Conservation (phyloP, 345 rosid genomes). For the Lenwebbia sp. region DNA sequence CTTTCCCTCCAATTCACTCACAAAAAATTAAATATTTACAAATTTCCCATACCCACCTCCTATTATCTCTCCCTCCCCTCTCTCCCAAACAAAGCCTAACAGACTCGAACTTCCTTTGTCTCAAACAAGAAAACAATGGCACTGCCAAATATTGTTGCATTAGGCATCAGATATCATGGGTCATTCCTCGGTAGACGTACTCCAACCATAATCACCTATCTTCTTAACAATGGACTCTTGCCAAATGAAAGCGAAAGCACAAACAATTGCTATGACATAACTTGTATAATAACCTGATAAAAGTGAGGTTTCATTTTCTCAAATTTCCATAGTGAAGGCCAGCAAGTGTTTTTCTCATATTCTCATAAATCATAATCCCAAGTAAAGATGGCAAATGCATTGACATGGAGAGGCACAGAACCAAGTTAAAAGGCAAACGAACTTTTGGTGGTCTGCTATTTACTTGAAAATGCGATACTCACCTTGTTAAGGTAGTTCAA, state of each 20-base stretch:
- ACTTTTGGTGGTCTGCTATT: background rate
- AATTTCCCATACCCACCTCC: background rate
- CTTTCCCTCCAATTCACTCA: background rate
- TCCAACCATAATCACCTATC: background rate
- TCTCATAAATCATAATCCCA: background rate
- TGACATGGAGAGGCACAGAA: background rate
- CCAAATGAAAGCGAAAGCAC: background rate
- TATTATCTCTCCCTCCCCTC: background rate
- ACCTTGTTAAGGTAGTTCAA: conserved; percentile 93
- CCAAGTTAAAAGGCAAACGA: background rate
- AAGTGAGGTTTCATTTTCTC: background rate
- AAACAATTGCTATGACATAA: background rate
- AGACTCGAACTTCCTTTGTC: background rate
- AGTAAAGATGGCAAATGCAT: background rate
- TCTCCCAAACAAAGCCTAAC: background rate
- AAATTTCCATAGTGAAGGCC: background rate
- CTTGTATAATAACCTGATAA: background rate
- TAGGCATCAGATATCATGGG: background rate
- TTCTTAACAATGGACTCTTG: background rate
- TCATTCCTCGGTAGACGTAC: background rate
- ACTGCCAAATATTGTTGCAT: background rate
- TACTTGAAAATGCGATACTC: background rate
- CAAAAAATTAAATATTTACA: background rate
- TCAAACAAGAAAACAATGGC: background rate
- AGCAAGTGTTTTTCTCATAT: background rate